These are phyloP conservation scores for Acidiella bohemica DNA, from an alignment of 495 filamentous ascomycete genomes.

Conservation along the genomic window DNA sequence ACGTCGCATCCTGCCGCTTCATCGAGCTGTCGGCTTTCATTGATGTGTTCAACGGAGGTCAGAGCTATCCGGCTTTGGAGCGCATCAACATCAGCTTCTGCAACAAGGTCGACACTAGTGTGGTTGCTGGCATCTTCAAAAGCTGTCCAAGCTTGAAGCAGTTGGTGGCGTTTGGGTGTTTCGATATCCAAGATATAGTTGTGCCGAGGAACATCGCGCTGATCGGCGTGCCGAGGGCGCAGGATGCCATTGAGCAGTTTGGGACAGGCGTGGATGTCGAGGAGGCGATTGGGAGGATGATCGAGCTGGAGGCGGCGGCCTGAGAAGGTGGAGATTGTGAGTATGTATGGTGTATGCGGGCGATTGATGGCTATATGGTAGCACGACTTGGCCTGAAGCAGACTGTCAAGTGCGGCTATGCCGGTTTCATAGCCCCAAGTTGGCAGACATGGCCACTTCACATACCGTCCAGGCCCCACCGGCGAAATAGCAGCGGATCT, in stretches of 20 bases:
- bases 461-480: no score
- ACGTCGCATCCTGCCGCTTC: constrained; percentile 67
- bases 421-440: no score
- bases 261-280: constrained; percentile 29
- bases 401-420: no score
- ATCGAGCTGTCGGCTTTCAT: constrained; percentile 55
- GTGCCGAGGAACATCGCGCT: constrained; percentile 63
- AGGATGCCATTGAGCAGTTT: constrained; percentile 43
- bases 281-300: constrained; percentile 22
- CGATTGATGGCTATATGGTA: no score
- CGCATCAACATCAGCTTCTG: constrained; percentile 71
- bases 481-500: no score
- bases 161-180: constrained; percentile 72
- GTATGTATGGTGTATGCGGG: no score
- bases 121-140: constrained; percentile 59
- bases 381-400: no score
- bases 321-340: no score
- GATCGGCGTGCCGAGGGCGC: constrained; percentile 62
- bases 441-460: no score
- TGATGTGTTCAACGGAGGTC: constrained; percentile 47
- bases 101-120: constrained; percentile 55
- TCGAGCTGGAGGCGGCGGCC: no score
- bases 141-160: constrained; percentile 59
- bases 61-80: constrained; percentile 49
- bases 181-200: constrained; percentile 54